A percentile compares a stretch with the other conserved stretches of the same genome.
These are phyloP conservation scores for Candida frijolesensis DNA, from an alignment of 1,139 yeast genomes.

Conservation along the genomic window DNA sequence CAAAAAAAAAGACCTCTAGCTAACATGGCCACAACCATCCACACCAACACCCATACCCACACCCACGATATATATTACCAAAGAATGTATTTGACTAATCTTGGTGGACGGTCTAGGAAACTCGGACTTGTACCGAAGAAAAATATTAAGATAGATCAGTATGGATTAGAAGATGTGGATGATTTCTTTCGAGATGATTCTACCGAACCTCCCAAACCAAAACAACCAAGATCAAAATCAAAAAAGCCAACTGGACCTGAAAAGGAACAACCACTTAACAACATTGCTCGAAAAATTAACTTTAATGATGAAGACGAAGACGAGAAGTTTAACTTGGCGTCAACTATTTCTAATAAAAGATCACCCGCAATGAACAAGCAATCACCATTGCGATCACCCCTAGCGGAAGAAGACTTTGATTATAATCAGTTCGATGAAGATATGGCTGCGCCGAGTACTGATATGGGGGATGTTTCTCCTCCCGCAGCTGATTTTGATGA, in stretches of 20 bases:
- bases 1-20: neutral
- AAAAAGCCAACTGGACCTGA: neutral
- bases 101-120: conserved; percentile 60
- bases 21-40: no score
- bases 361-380: conserved; percentile 24
- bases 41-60: neutral
- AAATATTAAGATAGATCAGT: conserved; percentile 59
- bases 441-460: conserved; percentile 4
- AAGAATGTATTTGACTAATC: conserved; percentile 51
- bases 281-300: conserved; percentile 39
- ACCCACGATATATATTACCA: neutral
- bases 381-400: conserved; percentile 38
- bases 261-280: conserved; percentile 12
- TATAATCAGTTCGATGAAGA: conserved; percentile 15
- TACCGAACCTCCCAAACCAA: conserved; percentile 2
- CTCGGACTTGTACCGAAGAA: conserved; percentile 58
- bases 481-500: conserved; percentile 1
- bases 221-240: no score
- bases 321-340: conserved; percentile 36
- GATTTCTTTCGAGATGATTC: conserved; percentile 62
- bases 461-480: neutral
- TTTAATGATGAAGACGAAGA: conserved; percentile 36
- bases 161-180: conserved; percentile 78
- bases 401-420: conserved; percentile 24
- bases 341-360: conserved; percentile 20